A percentile compares a stretch with the other conserved stretches of the same genome.
These are phyloP conservation scores for Candida sithepensis DNA, from an alignment of 805 yeast species.

Conservation along the genomic window DNA sequence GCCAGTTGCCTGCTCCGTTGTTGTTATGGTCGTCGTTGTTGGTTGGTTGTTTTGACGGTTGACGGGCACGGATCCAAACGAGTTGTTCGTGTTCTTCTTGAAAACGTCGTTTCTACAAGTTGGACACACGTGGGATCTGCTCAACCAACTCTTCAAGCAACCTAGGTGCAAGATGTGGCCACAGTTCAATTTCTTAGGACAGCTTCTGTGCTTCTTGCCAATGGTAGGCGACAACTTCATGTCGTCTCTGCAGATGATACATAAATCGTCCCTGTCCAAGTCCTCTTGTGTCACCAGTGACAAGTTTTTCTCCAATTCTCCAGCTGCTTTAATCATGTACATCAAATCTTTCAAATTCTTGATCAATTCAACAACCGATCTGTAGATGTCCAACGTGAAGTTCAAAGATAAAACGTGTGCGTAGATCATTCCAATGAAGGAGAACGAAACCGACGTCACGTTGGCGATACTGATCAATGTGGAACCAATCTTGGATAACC, in stretches of 20 bases:
- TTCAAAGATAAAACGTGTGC: slow-evolving; percentile 31
- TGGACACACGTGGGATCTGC: slow-evolving; percentile 90
- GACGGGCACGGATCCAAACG: no score
- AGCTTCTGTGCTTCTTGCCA: slow-evolving; percentile 35
- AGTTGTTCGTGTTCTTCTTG: slow-evolving; percentile 19
- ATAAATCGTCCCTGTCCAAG: slow-evolving; percentile 58
- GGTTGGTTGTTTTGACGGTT: no score
- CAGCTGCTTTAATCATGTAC: slow-evolving; percentile 42
- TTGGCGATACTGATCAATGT: slow-evolving; percentile 46
- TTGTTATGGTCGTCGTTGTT: slow-evolving; percentile 1
- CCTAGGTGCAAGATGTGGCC: slow-evolving; percentile 87
- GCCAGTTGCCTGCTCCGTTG: slow-evolving; percentile 1
- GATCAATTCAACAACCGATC: slow-evolving; percentile 23
- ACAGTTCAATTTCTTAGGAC: slow-evolving; percentile 77
- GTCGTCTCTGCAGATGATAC: slow-evolving; percentile 92
- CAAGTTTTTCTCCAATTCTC: slow-evolving; percentile 61
- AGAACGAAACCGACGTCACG: slow-evolving; percentile 42
- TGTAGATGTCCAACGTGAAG: slow-evolving; percentile 29
- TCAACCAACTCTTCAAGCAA: slow-evolving; percentile 90
- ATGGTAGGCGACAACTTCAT: slow-evolving; percentile 47
- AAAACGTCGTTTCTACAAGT: slow-evolving; percentile 77
- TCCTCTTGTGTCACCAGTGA: slow-evolving; percentile 61
- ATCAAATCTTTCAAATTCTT: slow-evolving; percentile 36
- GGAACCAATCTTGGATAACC: slow-evolving; percentile 56
- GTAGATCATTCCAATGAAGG: slow-evolving; percentile 43